Evolutionary conservation across 768 basidiomycete species (phyloP).

Genomic region (Termitomyces sp.): DNA sequence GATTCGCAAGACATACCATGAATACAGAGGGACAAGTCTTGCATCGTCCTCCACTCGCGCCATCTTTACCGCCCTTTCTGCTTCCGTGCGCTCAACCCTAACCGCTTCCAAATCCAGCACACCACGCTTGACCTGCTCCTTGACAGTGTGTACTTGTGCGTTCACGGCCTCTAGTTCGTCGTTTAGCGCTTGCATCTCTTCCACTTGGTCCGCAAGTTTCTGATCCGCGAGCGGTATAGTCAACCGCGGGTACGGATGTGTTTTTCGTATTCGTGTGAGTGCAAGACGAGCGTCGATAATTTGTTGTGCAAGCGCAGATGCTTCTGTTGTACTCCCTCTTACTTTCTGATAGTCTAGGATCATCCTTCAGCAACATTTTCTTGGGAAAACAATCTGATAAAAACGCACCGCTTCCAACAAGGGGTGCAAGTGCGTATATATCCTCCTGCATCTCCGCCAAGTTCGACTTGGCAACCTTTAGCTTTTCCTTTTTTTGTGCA

Average conservation of each 20-base stretch:
- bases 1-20: conserved; percentile 45
- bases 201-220: conserved; percentile 70
- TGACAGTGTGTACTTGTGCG: conserved; percentile 43
- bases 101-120: conserved; percentile 52
- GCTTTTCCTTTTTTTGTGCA: conserved; percentile 60
- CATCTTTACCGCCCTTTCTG: conserved; percentile 61
- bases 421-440: conserved; percentile 55
- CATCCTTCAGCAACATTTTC: neutral
- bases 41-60: conserved; percentile 59
- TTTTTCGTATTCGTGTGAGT: conserved; percentile 73
- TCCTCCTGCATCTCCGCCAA: conserved; percentile 60
- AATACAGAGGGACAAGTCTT: conserved; percentile 57
- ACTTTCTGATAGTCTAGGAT: conserved; percentile 54
- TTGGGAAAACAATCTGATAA: neutral
- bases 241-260: conserved; percentile 73
- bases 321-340: conserved; percentile 44
- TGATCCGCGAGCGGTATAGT: conserved; percentile 72
- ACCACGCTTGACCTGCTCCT: conserved; percentile 55
- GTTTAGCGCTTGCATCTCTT: conserved; percentile 70
- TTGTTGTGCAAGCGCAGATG: conserved; percentile 59
- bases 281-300: conserved; percentile 81
- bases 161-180: conserved; percentile 57
- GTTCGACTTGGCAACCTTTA: conserved; percentile 60
- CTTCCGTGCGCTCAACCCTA: conserved; percentile 57
- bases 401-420: conserved; percentile 59